Evolutionary conservation across 2,329 filamentous ascomycete genomes (phyloP), one percentile per base, ranked within the genome.

Genomic region (Colletotrichum sp.): DNA sequence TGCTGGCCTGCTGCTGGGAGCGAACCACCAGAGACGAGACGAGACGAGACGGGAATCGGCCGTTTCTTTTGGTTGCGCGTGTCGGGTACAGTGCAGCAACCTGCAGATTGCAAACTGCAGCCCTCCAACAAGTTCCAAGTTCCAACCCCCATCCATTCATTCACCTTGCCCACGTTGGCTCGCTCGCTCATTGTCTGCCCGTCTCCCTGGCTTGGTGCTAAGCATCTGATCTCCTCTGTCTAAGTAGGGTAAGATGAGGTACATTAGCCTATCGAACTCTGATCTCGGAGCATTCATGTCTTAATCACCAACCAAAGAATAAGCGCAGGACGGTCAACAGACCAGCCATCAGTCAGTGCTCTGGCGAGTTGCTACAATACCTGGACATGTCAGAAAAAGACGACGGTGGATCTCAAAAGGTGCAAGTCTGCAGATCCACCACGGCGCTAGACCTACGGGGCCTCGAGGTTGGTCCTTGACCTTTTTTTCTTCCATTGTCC

Each of bases 341-440:
- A 13, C 15, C 58, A 61, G 7, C 30, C 28, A 36, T 28, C 26
- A 28, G 55, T 24, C 60, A 63, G 34, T 32, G 30, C 30, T 64
- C 32, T 43, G 61, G 61, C 34, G 61, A 21, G 6, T 48, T 48
- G 43, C 43, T 48, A 2, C 43, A 12, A 48, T 21, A 48, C 43
- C 15, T 21, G 61, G 32, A 64, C 61, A 67, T 69, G 70, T 74
- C 48, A 74, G 48, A 15, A 73, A 63, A n/a, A 28, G 24, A 30
- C 32, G 43, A 72, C 28, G 64, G 58, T 72, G 43, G 58, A 69
- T 52, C 74, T 65, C 64, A 60, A 65, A 65, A 36, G n/a, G 73
- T 68, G 69, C 70, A 69, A 75, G 70, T 64, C 61, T 30, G 57
- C 34, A 64, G 63, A 68, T 68, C 69, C 69, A 73, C 73, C 21